Evolutionary conservation across 495 filamentous ascomycete species (phyloP), one percentile per base, ranked within the genome.

Genomic region (Lindgomyces ingoldianus): DNA sequence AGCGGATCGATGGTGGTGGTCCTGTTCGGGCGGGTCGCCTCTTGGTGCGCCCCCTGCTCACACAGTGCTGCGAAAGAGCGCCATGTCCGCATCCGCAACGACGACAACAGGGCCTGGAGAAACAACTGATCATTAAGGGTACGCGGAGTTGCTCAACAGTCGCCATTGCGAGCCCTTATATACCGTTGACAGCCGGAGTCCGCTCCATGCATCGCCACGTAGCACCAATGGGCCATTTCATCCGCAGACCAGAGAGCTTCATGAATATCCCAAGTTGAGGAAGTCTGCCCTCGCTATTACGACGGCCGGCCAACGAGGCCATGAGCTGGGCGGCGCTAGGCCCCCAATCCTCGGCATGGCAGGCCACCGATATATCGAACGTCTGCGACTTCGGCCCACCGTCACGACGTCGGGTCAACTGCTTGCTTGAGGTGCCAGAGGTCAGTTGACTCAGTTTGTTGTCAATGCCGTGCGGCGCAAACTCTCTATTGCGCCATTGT

Each of bases 401-500:
- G 33, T 47, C 18, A 4, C 21, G 25, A 16, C 44, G 1, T 49
- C 10, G 19, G 12, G 12, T 4, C 44, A n/a, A 22, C 48, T 36
- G 24, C 9, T 21, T 4, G 39, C 21, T 18, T 22, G 33, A 11
- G 3, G 14, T 21, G 6, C 24, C 11, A 10, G 18, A 18, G 27
- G 25, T 11, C 22, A 36, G 11, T 22, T n/a, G 36, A 24, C 18
- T 14, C 51, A 12, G 14, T 50, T 8, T n/a, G n/a, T 11, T 22
- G 12, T 4, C 4, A 25, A 3, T 33, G 36, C 16, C 9, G 33
- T 27, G 41, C 54, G n/a, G 45, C 19, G 45, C 46, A 62, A 52
- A 33, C 62, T 2, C 62, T 45, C 50, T 60, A 60, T 60, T 66
- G 56, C 39, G 22, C 63, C 41, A 55, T 29, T 47, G 63, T 66